Evolutionary conservation across 225 moss, liverwort and hornwort genomes (phyloP), one percentile per base, ranked within the genome.

Genomic region (Physcomitrium patens): DNA sequence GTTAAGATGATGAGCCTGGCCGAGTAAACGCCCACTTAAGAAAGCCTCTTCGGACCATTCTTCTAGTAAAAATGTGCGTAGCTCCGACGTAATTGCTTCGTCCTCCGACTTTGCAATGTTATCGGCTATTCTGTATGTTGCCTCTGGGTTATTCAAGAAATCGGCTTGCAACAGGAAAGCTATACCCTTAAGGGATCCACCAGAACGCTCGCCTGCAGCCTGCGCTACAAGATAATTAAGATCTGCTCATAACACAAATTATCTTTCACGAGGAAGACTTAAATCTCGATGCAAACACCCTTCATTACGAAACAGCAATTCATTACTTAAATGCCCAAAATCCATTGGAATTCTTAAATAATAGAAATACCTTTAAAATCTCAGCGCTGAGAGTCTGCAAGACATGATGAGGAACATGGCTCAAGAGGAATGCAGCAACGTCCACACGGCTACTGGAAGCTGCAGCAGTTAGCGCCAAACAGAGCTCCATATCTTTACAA

Each of bases 21-120:
- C 97, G 27, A 90, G 71, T 27, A 82, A 73, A 48, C 94, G 94
- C 10, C 97, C 97, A 66, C 82, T 90, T 9, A 75, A 22, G 10
- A 91, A 97, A 7, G 97, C 94, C 62, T 97, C 97, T 80, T 97
- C 93, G 50, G 94, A 97, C 94, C 97, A 97, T 65, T 97, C 91
- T 18, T 90, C 89, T 26, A 83, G 79, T 47, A 97, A 67, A 76
- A 94, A 97, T 9, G 85, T 56, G 47, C 93, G 80, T 8, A 97
- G 81, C 73, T 94, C 93, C 6, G 90, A 82, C 27, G 94, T 93
- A 13, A 97, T 90, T 22, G 92, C 89, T 56, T 97, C 97, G 68
- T 97, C 94, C 69, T 97, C 97, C 22, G 97, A 93, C 65, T 89
- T 94, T 3, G 94, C 97, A 65, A 99, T 93, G 52, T 83, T 90